Conservation (phyloP, 176 grass and related monocot species). For the Oryza coarctata region DNA sequence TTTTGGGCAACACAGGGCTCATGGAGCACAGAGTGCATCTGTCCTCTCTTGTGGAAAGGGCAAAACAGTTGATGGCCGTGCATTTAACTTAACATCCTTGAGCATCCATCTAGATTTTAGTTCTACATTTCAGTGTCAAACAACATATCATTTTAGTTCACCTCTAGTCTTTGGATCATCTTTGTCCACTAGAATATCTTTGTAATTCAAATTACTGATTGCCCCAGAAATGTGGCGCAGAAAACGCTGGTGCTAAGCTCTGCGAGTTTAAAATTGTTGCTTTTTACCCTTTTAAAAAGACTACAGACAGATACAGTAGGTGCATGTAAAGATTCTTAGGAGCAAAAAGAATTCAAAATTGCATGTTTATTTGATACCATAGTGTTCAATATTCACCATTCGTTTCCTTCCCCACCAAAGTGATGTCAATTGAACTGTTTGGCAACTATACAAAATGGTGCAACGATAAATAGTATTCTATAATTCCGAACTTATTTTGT, state of each 20-base stretch:
- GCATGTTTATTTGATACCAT: background rate
- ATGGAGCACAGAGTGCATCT: background rate
- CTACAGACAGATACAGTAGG: background rate
- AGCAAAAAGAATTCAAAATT: background rate
- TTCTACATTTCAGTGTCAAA: background rate
- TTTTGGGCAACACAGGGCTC: slow-evolving; percentile 6
- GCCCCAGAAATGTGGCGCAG: background rate
- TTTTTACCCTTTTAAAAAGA: background rate
- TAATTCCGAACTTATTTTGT: too few species aligned
- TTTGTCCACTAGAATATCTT: background rate
- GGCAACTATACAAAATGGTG: background rate
- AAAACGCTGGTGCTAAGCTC: background rate
- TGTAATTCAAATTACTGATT: background rate
- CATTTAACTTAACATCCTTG: background rate
- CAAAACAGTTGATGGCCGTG: background rate
- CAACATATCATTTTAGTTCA: too few species aligned
- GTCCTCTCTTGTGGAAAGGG: background rate
- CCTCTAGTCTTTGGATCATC: background rate
- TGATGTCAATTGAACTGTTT: background rate
- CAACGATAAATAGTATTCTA: background rate
- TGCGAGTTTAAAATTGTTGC: background rate
- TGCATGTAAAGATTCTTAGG: background rate
- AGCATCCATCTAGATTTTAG: background rate
- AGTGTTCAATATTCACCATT: background rate
- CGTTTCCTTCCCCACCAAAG: background rate